Conservation (phyloP, 2,329 filamentous ascomycete species). For the Clonostachys solani region DNA sequence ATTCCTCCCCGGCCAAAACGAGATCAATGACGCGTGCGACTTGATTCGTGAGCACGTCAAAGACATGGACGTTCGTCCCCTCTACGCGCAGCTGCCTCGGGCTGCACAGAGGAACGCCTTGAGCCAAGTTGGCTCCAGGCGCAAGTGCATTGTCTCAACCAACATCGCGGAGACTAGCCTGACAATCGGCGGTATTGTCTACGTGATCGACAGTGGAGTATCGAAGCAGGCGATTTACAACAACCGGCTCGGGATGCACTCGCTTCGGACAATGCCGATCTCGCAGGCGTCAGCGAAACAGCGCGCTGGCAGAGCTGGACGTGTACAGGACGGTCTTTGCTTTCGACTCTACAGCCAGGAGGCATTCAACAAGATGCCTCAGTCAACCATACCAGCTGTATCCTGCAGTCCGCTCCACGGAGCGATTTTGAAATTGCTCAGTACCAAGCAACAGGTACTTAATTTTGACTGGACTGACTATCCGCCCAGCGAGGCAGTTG, state of each 20-base stretch:
- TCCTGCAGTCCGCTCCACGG: slow-evolving; percentile 1
- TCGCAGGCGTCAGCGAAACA: slow-evolving; percentile 7
- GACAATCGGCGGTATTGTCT: slow-evolving; percentile 4
- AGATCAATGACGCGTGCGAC: slow-evolving; percentile 1
- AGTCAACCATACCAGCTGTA: slow-evolving; percentile 3
- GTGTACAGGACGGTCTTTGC: slow-evolving; percentile 5
- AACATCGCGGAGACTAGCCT: slow-evolving; percentile 5
- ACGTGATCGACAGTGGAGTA: slow-evolving; percentile 6
- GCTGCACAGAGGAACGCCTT: background rate
- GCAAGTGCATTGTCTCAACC: background rate
- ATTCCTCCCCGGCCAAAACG: slow-evolving; percentile 5
- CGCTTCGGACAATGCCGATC: slow-evolving; percentile 4
- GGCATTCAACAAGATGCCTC: slow-evolving; percentile 1
- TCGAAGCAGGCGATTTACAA: slow-evolving; percentile 5
- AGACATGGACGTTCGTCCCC: slow-evolving; percentile 4
- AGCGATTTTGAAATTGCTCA: slow-evolving; percentile 1
- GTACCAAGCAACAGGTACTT: slow-evolving; percentile 1
- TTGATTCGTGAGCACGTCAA: background rate
- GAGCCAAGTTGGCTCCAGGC: background rate
- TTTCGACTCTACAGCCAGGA: slow-evolving; percentile 8
- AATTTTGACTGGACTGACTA: slow-evolving; percentile 7
- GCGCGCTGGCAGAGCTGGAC: slow-evolving; percentile 5
- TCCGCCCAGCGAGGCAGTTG: slow-evolving; percentile 6
- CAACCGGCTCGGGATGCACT: slow-evolving; percentile 4
- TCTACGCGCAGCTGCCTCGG: slow-evolving; percentile 2